A percentile compares a stretch with the other conserved stretches of the same genome.
Conservation (phyloP, 2,329 filamentous ascomycete genomes). For the Diaporthe sp. region DNA sequence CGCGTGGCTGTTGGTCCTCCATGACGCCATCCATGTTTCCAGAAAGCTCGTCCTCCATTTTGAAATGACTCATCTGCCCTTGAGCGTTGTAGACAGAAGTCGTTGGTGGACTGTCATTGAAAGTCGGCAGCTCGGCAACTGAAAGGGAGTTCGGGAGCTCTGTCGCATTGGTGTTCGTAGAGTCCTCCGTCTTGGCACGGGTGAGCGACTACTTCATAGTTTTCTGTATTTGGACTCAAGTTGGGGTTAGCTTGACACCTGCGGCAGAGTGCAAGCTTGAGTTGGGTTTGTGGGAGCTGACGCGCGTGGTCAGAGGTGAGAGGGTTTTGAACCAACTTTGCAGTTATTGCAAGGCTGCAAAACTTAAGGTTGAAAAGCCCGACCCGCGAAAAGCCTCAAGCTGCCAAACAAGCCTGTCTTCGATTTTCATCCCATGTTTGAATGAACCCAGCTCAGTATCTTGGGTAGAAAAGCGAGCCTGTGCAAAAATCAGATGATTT, state of each 20-base stretch:
- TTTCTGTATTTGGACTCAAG: background rate
- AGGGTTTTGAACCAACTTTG: background rate
- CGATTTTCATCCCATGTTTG: background rate
- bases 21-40: background rate
- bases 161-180: background rate
- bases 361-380: background rate
- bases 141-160: background rate
- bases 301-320: background rate
- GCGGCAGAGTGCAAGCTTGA: background rate
- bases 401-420: background rate
- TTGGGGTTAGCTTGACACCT: background rate
- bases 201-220: too few relatives aligned
- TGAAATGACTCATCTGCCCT: background rate
- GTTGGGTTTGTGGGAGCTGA: background rate
- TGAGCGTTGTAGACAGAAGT: background rate
- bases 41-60: background rate
- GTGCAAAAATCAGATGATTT: background rate
- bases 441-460: background rate
- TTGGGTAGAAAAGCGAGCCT: background rate
- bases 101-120: background rate
- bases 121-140: background rate
- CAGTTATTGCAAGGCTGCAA: background rate
- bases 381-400: background rate
- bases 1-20: background rate
- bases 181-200: background rate